Conservation (phyloP, 2,329 filamentous ascomycete species). For the Sporothrix luriei region DNA sequence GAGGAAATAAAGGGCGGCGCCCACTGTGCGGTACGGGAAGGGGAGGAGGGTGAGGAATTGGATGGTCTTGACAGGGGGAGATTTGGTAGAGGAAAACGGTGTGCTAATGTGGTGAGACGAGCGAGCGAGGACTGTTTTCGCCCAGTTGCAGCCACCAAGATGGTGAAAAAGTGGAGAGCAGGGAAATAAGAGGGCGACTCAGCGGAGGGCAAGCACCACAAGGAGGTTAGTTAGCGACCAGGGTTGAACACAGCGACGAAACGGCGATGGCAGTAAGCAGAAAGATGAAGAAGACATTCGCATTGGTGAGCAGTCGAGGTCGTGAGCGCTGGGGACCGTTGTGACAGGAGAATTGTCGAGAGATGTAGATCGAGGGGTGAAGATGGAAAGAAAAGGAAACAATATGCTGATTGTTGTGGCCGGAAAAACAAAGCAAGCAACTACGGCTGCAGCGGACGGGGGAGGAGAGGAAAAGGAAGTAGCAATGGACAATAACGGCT, state of each 20-base stretch:
- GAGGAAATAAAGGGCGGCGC: constrained; percentile 26
- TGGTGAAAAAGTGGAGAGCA: constrained; percentile 28
- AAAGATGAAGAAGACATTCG: neutral
- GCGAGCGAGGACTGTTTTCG: constrained; percentile 22
- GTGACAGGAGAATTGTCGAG: neutral
- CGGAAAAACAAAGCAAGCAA: constrained; percentile 3
- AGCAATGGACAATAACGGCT: neutral
- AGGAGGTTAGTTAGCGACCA: constrained; percentile 17
- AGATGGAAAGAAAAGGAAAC: neutral
- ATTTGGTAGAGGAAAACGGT: constrained; percentile 21
- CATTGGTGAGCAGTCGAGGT: neutral
- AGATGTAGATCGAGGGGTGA: neutral
- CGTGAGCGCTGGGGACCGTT: neutral
- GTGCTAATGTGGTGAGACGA: constrained; percentile 30
- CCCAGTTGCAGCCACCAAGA: constrained; percentile 23
- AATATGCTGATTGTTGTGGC: neutral
- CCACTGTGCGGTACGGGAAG: constrained; percentile 29
- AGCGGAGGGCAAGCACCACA: constrained; percentile 18
- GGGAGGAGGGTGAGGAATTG: constrained; percentile 19
- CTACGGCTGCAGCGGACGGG: neutral
- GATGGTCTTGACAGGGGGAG: constrained; percentile 17
- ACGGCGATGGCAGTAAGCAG: constrained; percentile 22
- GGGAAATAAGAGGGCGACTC: constrained; percentile 28
- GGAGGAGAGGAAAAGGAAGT: constrained; percentile 16
- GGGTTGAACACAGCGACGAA: constrained; percentile 19